phyloP scores from a whole-genome alignment of 2,329 filamentous ascomycete genomes.

The Diaporthe caulivora region DNA sequence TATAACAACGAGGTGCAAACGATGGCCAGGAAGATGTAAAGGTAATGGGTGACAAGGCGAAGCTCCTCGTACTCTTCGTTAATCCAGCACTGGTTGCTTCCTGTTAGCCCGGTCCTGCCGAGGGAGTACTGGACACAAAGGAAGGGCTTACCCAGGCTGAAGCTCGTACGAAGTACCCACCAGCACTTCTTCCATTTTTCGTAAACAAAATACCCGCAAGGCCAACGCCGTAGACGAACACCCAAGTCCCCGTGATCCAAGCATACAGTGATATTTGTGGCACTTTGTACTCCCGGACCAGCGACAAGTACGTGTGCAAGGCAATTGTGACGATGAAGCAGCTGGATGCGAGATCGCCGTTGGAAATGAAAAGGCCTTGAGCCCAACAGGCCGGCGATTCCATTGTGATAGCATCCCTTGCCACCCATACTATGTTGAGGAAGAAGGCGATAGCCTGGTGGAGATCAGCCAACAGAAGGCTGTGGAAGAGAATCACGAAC shows the following conservation, averaged over 20 bases:
- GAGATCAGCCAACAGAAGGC: slow-evolving; percentile 69
- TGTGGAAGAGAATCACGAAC: slow-evolving; percentile 70
- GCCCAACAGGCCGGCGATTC: slow-evolving; percentile 61
- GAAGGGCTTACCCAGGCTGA: slow-evolving; percentile 61
- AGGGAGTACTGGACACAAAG: not conserved
- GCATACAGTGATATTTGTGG: slow-evolving; percentile 57
- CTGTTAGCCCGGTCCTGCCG: not conserved
- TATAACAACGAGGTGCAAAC: slow-evolving; percentile 52
- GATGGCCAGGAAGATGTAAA: slow-evolving; percentile 68
- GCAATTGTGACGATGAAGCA: slow-evolving; percentile 71
- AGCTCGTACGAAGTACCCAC: slow-evolving; percentile 63
- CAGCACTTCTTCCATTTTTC: slow-evolving; percentile 43
- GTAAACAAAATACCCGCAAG: slow-evolving; percentile 52
- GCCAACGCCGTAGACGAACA: slow-evolving; percentile 61
- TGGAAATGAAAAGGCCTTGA: slow-evolving; percentile 70
- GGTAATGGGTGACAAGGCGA: slow-evolving; percentile 71
- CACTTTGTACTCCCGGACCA: slow-evolving; percentile 62
- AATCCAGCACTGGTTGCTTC: slow-evolving; percentile 68
- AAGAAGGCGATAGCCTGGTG: slow-evolving; percentile 68
- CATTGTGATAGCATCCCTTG: slow-evolving; percentile 60
- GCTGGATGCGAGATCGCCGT: slow-evolving; percentile 67
- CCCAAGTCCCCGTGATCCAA: slow-evolving; percentile 59
- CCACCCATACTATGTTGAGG: slow-evolving; percentile 65
- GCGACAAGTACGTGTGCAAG: slow-evolving; percentile 67
- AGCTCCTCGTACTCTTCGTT: slow-evolving; percentile 62